phyloP scores from a whole-genome alignment of 1,284 basidiomycete genomes.

The Leccinum angustisporum region DNA sequence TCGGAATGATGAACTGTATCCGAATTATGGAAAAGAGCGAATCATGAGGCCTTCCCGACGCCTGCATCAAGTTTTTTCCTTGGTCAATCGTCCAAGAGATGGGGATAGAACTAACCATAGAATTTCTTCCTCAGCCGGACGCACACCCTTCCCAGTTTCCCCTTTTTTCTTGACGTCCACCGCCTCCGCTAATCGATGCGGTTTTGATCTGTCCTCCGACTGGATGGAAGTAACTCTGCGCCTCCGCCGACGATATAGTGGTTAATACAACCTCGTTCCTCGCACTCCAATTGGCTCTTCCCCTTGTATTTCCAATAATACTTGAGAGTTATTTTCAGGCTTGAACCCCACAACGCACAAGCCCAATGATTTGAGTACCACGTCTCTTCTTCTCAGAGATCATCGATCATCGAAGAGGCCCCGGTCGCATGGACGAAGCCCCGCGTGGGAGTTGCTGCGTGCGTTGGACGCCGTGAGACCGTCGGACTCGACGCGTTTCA shows the following conservation, averaged over 20 bases:
- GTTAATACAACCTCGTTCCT: neutral
- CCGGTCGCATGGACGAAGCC: neutral
- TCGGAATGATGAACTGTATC: neutral
- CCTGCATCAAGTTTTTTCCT: neutral
- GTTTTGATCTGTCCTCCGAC: neutral
- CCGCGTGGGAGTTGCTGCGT: neutral
- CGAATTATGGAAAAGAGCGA: neutral
- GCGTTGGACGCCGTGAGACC: neutral
- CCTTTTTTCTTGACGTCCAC: neutral
- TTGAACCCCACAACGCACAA: too few relatives aligned
- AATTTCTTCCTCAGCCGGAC: neutral
- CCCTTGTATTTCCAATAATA: too few relatives aligned
- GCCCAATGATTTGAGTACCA: too few relatives aligned
- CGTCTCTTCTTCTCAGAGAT: too few relatives aligned
- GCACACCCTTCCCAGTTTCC: neutral
- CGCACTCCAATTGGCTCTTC: too few relatives aligned
- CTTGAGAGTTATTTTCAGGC: too few relatives aligned
- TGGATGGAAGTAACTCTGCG: neutral
- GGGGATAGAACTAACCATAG: neutral
- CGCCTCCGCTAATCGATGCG: neutral
- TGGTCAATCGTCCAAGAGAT: neutral
- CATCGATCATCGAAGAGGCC: too few relatives aligned
- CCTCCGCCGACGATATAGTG: neutral
- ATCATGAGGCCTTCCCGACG: neutral
- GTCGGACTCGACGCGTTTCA: conserved; percentile 7